Evolutionary conservation across 2,329 filamentous ascomycete species (phyloP), one percentile per base, ranked within the genome.

Genomic region (Xylaria sp.): DNA sequence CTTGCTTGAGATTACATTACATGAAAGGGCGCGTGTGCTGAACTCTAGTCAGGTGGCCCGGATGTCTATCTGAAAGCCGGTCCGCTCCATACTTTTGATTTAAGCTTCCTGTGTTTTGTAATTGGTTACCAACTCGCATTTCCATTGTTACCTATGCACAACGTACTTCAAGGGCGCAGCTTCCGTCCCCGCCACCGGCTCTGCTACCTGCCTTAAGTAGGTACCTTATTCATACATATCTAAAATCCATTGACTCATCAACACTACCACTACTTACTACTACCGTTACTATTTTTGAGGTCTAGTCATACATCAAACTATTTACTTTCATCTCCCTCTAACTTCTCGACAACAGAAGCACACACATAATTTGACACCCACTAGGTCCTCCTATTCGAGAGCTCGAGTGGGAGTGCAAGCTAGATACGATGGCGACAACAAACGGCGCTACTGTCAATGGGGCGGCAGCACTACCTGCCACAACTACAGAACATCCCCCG

Each of bases 401-500:
- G 8, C 13, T 46, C 23, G 7, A 52, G 23, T 5, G 49, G 49
- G 51, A 51, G n/a, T 10, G n/a, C 28, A 68, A 20, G 18, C 52
- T 46, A 51, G 20, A 49, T 25, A 60, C 43, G 4, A 70, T 68
- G 65, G 61, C 66, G 33, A 64, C 43, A 54, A 66, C 51, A 7
- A 70, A 69, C n/a, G 64, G 64, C 28, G 48, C 31, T 39, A 60
- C 43, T 51, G 52, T 36, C 5, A 43, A 71, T n/a, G 55, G 65
- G 23, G n/a, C 48, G 36, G 43, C 61, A 51, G 39, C 51, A 23
- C 51, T 58, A 9, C 71, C 75, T 46, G 62, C 71, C 1, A 70
- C 70, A 25, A 64, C 58, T 31, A 55, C 56, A 12, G 68, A 55
- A 8, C 36, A 33, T n/a, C 58, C 60, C n/a, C 75, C 72, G 1